phyloP scores from a whole-genome alignment of 805 yeast genomes.

The Lipomyces japonicus region DNA sequence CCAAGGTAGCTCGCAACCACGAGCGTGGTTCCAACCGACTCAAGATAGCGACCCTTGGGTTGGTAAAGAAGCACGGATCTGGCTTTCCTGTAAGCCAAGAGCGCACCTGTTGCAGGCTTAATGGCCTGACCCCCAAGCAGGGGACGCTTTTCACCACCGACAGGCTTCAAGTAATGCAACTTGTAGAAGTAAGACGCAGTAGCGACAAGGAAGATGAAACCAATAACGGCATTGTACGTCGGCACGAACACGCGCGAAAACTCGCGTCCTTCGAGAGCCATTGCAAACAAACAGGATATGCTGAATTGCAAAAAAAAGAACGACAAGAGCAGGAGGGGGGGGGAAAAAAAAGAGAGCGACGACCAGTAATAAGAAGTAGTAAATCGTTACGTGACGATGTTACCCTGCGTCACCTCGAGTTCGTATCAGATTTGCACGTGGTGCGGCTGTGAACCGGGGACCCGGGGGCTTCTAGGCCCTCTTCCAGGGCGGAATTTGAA shows the following conservation, averaged over 20 bases:
- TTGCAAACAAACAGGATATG: slow-evolving; percentile 6
- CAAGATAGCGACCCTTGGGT: slow-evolving; percentile 29
- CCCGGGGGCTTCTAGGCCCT: too few relatives aligned
- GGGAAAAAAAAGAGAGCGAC: not conserved
- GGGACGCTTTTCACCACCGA: slow-evolving; percentile 24
- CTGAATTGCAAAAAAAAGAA: slow-evolving; percentile 1
- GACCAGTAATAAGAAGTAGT: not conserved
- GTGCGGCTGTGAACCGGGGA: too few relatives aligned
- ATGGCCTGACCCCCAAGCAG: slow-evolving; percentile 21
- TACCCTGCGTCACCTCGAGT: too few relatives aligned
- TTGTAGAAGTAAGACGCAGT: slow-evolving; percentile 24
- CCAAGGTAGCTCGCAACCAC: slow-evolving; percentile 24
- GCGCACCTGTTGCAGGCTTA: slow-evolving; percentile 22
- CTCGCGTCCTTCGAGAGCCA: slow-evolving; percentile 24
- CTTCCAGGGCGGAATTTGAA: too few relatives aligned
- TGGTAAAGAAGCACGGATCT: slow-evolving; percentile 27
- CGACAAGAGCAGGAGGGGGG: not conserved
- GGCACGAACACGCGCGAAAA: slow-evolving; percentile 27
- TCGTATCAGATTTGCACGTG: too few relatives aligned
- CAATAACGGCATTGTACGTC: slow-evolving; percentile 28
- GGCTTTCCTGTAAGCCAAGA: slow-evolving; percentile 16
- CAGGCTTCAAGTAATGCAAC: slow-evolving; percentile 18
- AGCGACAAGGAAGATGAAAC: slow-evolving; percentile 24
- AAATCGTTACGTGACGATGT: too few relatives aligned
- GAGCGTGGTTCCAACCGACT: slow-evolving; percentile 28